These are phyloP conservation scores for Apophysomyces trapeziformis DNA, from an alignment of 371 early-diverging fungal species.

Conservation along the genomic window DNA sequence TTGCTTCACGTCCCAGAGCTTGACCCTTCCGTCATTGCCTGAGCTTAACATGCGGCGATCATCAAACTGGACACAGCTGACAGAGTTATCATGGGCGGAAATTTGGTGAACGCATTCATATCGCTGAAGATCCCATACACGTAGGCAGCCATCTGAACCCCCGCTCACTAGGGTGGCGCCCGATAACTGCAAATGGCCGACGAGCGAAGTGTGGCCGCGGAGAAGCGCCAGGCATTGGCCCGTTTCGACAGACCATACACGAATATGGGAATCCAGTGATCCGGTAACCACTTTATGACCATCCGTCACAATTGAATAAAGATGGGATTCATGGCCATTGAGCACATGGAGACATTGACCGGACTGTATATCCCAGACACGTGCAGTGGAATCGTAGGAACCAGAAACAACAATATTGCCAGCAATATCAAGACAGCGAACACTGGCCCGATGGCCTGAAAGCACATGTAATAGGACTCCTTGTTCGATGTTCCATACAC, in stretches of 20 bases:
- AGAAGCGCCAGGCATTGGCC: slow-evolving; percentile 61
- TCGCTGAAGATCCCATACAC: slow-evolving; percentile 85
- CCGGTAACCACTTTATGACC: slow-evolving; percentile 74
- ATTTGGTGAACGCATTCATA: slow-evolving; percentile 71
- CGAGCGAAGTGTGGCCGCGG: slow-evolving; percentile 86
- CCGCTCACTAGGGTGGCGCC: slow-evolving; percentile 79
- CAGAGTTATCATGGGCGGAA: slow-evolving; percentile 81
- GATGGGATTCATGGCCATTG: slow-evolving; percentile 69
- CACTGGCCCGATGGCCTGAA: slow-evolving; percentile 79
- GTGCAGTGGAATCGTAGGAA: slow-evolving; percentile 88
- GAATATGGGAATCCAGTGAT: slow-evolving; percentile 75
- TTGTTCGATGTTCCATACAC: slow-evolving; percentile 83
- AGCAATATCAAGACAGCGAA: slow-evolving; percentile 81
- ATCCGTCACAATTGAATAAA: slow-evolving; percentile 73
- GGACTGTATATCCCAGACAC: slow-evolving; percentile 85
- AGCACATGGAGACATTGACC: slow-evolving; percentile 72
- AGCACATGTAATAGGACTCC: slow-evolving; percentile 64
- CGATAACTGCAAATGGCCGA: slow-evolving; percentile 83
- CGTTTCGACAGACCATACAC: slow-evolving; percentile 73
- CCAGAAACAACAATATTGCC: slow-evolving; percentile 84
- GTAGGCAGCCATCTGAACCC: slow-evolving; percentile 85
- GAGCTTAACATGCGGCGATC: slow-evolving; percentile 81
- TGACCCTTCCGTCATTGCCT: slow-evolving; percentile 86
- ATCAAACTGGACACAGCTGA: slow-evolving; percentile 89
- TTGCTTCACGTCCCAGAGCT: slow-evolving; percentile 80